These are phyloP conservation scores for Cajanus cajan DNA, from an alignment of 306 rosid genomes.

Conservation along the genomic window DNA sequence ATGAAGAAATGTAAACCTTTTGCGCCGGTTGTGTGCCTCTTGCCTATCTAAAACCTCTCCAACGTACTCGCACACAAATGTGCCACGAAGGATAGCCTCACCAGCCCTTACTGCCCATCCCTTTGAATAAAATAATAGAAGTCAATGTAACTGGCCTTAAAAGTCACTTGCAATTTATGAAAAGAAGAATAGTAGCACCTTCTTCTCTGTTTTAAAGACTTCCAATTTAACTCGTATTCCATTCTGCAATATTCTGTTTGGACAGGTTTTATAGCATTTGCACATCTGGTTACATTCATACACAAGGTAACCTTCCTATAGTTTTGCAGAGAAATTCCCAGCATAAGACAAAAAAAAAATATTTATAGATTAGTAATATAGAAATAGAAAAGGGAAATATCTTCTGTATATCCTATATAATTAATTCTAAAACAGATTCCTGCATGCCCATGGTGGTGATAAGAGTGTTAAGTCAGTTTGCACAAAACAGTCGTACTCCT, in stretches of 20 bases:
- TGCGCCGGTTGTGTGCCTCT: constrained; percentile 59
- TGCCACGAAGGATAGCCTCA: constrained; percentile 72
- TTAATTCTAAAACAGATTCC: neutral
- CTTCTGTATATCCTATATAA: neutral
- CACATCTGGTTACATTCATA: constrained; percentile 77
- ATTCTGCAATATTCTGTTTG: constrained; percentile 77
- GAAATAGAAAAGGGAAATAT: neutral
- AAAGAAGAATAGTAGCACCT: constrained; percentile 42
- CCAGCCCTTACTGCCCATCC: constrained; percentile 95
- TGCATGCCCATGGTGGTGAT: neutral
- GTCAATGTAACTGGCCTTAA: neutral
- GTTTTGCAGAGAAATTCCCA: constrained; percentile 26
- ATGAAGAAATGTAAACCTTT: constrained; percentile 50
- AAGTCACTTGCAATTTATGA: neutral
- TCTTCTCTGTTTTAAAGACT: constrained; percentile 72
- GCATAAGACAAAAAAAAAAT: neutral
- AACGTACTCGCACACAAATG: constrained; percentile 78
- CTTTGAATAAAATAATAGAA: constrained; percentile 36
- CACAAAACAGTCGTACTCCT: neutral
- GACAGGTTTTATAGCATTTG: constrained; percentile 66
- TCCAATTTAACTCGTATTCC: constrained; percentile 78
- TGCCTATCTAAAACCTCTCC: constrained; percentile 75
- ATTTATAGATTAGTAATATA: neutral
- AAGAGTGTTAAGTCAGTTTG: neutral
- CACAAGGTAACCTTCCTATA: constrained; percentile 85